Percentiles rank a stretch among this genome's conserved stretches.
phyloP scores from a whole-genome alignment of 768 basidiomycete species.

The Psilocybe subaeruginosa region DNA sequence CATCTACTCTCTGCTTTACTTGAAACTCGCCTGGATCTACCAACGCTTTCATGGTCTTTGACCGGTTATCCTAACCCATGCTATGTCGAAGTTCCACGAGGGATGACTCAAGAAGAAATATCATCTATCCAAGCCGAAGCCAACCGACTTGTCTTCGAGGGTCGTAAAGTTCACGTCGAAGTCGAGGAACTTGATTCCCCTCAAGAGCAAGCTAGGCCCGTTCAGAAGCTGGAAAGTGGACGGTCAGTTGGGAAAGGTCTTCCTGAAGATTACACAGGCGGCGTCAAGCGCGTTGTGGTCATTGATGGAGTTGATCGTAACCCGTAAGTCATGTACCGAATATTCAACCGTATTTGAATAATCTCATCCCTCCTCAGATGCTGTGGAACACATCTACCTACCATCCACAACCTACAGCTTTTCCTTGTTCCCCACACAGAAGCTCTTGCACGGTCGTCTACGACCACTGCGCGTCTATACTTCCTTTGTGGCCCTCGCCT shows the following conservation, averaged over 20 bases:
- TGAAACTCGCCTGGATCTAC: slow-evolving; percentile 61
- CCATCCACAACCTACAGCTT: slow-evolving; percentile 71
- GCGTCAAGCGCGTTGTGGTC: slow-evolving; percentile 76
- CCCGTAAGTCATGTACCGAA: slow-evolving; percentile 49
- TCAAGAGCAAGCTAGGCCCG: slow-evolving; percentile 29
- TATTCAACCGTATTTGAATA: neutral
- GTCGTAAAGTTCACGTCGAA: slow-evolving; percentile 69
- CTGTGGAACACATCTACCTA: slow-evolving; percentile 84
- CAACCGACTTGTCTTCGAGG: slow-evolving; percentile 72
- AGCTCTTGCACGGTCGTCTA: slow-evolving; percentile 58
- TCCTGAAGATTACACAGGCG: slow-evolving; percentile 75
- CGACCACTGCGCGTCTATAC: slow-evolving; percentile 72
- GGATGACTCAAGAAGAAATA: slow-evolving; percentile 68
- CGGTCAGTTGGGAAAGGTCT: slow-evolving; percentile 60
- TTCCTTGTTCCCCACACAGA: slow-evolving; percentile 75
- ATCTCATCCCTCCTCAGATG: slow-evolving; percentile 46
- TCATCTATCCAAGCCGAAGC: slow-evolving; percentile 59
- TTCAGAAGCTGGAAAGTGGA: slow-evolving; percentile 44
- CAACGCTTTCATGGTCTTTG: slow-evolving; percentile 84
- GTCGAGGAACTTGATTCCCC: slow-evolving; percentile 63
- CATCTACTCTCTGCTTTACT: slow-evolving; percentile 84
- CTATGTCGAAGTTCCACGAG: slow-evolving; percentile 77
- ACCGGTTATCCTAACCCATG: slow-evolving; percentile 67
- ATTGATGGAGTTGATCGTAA: slow-evolving; percentile 85
- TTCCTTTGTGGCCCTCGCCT: slow-evolving; percentile 85